These are phyloP conservation scores for Talaromyces sp. DNA, from an alignment of 2,329 filamentous ascomycete genomes.

Conservation along the genomic window DNA sequence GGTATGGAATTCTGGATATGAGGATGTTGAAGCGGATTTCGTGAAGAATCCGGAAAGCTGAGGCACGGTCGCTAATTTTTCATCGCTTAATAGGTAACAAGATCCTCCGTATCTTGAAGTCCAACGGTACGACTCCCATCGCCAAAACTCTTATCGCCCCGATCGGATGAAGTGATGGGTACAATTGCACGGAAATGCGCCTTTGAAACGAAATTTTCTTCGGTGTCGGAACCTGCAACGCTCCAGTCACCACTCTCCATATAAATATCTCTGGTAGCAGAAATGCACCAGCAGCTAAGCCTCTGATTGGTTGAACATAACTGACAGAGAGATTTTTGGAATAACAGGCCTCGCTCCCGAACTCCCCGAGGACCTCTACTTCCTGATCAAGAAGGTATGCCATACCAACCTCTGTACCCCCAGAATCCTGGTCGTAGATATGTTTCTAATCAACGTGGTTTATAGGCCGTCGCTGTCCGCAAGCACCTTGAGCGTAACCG, in stretches of 20 bases:
- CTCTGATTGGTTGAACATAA: slow-evolving; percentile 80
- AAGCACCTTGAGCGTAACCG: slow-evolving; percentile 99
- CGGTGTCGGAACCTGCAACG: slow-evolving; percentile 8
- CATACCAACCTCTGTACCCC: not conserved
- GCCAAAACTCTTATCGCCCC: slow-evolving; percentile 20
- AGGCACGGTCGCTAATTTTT: slow-evolving; percentile 43
- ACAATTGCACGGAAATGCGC: slow-evolving; percentile 10
- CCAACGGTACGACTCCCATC: slow-evolving; percentile 72
- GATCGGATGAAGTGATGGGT: slow-evolving; percentile 28
- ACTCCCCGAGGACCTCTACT: slow-evolving; percentile 99
- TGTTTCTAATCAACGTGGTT: slow-evolving; percentile 8
- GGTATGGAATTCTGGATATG: slow-evolving; percentile 60
- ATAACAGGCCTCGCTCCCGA: slow-evolving; percentile 96
- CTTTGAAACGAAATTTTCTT: slow-evolving; percentile 1
- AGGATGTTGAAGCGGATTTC: not conserved
- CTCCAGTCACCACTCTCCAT: slow-evolving; percentile 11
- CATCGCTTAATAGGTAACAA: slow-evolving; percentile 76
- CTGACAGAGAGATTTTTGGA: slow-evolving; percentile 84
- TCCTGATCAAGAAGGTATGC: slow-evolving; percentile 98
- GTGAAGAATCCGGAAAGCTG: not conserved
- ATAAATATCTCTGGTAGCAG: slow-evolving; percentile 27
- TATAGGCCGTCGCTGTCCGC: slow-evolving; percentile 90
- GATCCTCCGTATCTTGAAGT: slow-evolving; percentile 99
- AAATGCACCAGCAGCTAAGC: slow-evolving; percentile 56
- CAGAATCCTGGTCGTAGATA: not conserved